These are phyloP conservation scores for Cordyceps farinosa DNA, from an alignment of 2,329 filamentous ascomycete species.

Conservation along the genomic window DNA sequence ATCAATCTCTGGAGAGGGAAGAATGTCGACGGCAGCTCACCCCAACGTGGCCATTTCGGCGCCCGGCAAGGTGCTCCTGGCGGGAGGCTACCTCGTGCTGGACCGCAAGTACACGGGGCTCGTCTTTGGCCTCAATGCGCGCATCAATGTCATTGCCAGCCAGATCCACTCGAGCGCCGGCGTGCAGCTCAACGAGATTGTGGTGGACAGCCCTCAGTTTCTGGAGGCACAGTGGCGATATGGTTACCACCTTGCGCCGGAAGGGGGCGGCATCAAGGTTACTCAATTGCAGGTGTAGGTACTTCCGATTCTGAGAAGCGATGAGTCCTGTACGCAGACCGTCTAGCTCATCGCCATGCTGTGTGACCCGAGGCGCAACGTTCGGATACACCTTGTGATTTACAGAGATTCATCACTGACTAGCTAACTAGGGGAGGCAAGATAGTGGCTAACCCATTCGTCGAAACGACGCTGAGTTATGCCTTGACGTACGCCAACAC, in stretches of 20 bases:
- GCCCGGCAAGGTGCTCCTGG: constrained; percentile 91
- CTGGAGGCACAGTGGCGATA: constrained; percentile 84
- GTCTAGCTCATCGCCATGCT: constrained; percentile 11
- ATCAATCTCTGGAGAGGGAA: not conserved
- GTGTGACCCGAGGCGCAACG: not conserved
- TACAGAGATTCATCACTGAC: not conserved
- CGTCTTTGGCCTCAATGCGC: constrained; percentile 63
- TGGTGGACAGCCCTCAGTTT: constrained; percentile 92
- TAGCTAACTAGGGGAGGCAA: constrained; percentile 38
- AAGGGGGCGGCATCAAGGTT: constrained; percentile 74
- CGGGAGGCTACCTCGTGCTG: constrained; percentile 91
- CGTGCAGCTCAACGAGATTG: constrained; percentile 66
- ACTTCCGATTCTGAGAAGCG: not conserved
- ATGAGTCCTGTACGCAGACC: not conserved
- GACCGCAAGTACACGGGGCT: constrained; percentile 80
- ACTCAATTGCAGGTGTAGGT: constrained; percentile 76
- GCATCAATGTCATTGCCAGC: constrained; percentile 62
- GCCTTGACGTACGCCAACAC: constrained; percentile 74
- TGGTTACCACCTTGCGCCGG: constrained; percentile 65
- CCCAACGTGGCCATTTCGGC: constrained; percentile 68
- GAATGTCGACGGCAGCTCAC: constrained; percentile 21
- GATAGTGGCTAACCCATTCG: constrained; percentile 69
- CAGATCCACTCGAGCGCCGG: constrained; percentile 58
- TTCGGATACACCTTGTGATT: not conserved
- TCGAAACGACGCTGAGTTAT: constrained; percentile 87